Percentiles rank a stretch among this genome's conserved stretches.
Evolutionary conservation across 108 stramenopile species (phyloP).

Genomic region (Fragilaria crotonensis): DNA sequence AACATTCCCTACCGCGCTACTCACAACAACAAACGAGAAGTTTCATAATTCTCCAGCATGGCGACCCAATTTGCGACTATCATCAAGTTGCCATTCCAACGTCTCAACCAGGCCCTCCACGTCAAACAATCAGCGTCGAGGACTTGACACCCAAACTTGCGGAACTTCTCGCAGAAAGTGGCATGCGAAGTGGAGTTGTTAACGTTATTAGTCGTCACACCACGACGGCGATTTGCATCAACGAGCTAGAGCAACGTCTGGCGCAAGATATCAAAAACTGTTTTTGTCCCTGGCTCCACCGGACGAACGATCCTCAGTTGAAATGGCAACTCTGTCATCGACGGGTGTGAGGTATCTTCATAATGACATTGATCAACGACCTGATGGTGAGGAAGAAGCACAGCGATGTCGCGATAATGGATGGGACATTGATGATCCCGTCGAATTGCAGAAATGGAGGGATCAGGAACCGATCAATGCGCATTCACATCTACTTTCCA

Average conservation of each 20-base stretch:
- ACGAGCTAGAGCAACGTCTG: slow-evolving; percentile 69
- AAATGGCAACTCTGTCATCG: background rate
- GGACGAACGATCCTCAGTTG: slow-evolving; percentile 49
- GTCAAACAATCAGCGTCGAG: slow-evolving; percentile 66
- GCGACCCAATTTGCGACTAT: slow-evolving; percentile 48
- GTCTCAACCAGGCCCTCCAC: slow-evolving; percentile 36
- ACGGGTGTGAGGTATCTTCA: slow-evolving; percentile 48
- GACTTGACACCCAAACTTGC: slow-evolving; percentile 70
- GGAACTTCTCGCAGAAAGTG: slow-evolving; percentile 35
- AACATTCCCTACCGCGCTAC: no score
- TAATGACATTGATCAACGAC: slow-evolving; percentile 80
- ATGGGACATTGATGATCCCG: slow-evolving; percentile 75
- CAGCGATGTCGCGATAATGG: slow-evolving; percentile 79
- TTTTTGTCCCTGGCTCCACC: slow-evolving; percentile 68
- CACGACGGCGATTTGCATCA: slow-evolving; percentile 82
- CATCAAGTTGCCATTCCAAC: slow-evolving; percentile 38
- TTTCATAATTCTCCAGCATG: no score
- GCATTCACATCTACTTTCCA: slow-evolving; percentile 76
- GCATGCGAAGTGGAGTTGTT: slow-evolving; percentile 56
- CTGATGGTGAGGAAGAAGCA: slow-evolving; percentile 69
- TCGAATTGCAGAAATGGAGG: slow-evolving; percentile 58
- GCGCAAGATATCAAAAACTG: slow-evolving; percentile 61
- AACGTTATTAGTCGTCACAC: slow-evolving; percentile 77
- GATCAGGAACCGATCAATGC: slow-evolving; percentile 89
- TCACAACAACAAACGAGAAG: no score